A percentile compares a stretch with the other conserved stretches of the same genome.
phyloP scores from a whole-genome alignment of 306 rosid species.

The Pachyrhizus erosus region DNA sequence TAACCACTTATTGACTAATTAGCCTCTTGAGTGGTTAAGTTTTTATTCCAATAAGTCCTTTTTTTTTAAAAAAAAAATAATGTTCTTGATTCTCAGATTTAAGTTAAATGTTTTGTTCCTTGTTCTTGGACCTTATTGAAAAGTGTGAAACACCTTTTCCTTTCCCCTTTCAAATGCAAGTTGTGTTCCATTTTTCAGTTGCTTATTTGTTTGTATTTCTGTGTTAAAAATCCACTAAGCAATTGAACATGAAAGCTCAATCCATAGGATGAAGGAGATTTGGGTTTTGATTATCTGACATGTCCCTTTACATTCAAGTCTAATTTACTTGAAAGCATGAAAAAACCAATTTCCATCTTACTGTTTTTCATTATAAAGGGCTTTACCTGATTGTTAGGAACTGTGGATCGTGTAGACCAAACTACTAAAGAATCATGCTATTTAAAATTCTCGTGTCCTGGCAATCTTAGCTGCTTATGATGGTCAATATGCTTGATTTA shows the following conservation, averaged over 20 bases:
- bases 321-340: too few relatives aligned
- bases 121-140: not conserved
- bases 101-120: not conserved
- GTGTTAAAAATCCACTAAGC: not conserved
- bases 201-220: not conserved
- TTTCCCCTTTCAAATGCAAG: not conserved
- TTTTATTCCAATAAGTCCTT: not conserved
- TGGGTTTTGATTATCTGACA: too few relatives aligned
- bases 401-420: not conserved
- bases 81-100: not conserved
- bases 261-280: too few relatives aligned
- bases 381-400: not conserved
- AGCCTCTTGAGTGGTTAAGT: not conserved
- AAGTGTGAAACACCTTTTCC: slow-evolving; percentile 11
- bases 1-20: not conserved
- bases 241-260: not conserved
- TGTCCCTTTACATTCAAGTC: too few relatives aligned
- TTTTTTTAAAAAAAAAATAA: not conserved
- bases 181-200: slow-evolving; percentile 21
- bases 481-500: not conserved
- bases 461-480: not conserved
- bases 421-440: slow-evolving; percentile 5
- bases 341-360: not conserved
- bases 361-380: not conserved
- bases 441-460: not conserved